phyloP scores from a whole-genome alignment of 371 early-diverging fungal species.

The Apophysomyces ossiformis region DNA sequence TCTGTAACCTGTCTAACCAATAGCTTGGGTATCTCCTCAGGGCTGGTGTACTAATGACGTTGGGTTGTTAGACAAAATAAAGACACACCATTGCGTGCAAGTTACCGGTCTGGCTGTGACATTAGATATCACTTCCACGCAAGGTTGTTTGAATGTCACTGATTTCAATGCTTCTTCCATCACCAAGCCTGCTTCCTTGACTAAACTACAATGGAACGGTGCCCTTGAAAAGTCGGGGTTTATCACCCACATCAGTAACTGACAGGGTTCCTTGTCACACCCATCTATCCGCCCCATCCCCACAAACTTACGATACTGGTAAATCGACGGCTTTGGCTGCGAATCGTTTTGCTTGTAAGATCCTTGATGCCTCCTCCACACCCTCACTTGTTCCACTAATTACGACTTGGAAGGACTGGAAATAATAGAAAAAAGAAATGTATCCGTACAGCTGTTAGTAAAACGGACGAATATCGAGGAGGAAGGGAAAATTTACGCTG shows the following conservation, averaged over 20 bases:
- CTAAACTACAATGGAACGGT: conserved; percentile 93
- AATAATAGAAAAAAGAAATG: conserved; percentile 13
- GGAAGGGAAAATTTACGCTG: conserved; percentile 47
- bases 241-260: background rate
- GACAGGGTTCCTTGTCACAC: background rate
- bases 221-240: conserved; percentile 54
- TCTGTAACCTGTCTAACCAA: conserved; percentile 81
- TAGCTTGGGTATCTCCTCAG: conserved; percentile 69
- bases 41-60: conserved; percentile 35
- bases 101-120: conserved; percentile 88
- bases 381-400: conserved; percentile 89
- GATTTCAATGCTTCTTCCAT: conserved; percentile 74
- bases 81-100: background rate
- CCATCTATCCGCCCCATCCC: no score
- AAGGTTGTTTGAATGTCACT: conserved; percentile 59
- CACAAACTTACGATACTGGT: conserved; percentile 80
- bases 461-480: no score
- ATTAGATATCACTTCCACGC: conserved; percentile 88
- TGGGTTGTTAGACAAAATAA: background rate
- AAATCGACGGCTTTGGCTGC: conserved; percentile 88
- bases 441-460: background rate
- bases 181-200: conserved; percentile 82
- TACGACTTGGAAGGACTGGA: conserved; percentile 80
- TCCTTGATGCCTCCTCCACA: conserved; percentile 83
- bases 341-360: conserved; percentile 76